Percentiles rank a stretch among this genome's conserved stretches.
phyloP scores from a whole-genome alignment of 306 rosid genomes.

The Quercus suber region DNA sequence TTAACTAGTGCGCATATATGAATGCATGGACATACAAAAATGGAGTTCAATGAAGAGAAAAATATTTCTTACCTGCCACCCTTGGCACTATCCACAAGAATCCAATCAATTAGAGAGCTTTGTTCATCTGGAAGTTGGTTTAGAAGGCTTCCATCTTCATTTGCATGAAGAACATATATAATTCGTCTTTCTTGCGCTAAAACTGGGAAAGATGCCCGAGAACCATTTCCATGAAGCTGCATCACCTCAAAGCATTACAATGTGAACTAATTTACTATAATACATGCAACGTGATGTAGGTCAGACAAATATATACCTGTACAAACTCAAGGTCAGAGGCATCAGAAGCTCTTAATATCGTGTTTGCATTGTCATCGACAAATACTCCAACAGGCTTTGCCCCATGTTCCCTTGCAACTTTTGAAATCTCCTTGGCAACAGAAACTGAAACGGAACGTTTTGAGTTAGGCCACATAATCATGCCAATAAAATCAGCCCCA shows the following conservation, averaged over 20 bases:
- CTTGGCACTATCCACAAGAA: conserved; percentile 77
- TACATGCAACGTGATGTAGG: conserved; percentile 1
- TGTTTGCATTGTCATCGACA: conserved; percentile 75
- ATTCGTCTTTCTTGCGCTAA: conserved; percentile 50
- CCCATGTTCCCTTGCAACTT: conserved; percentile 68
- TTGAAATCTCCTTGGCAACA: conserved; percentile 88
- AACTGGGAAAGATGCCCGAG: conserved; percentile 65
- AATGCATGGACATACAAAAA: not conserved
- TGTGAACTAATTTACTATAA: conserved; percentile 6
- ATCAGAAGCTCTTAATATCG: conserved; percentile 65
- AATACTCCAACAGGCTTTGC: conserved; percentile 94
- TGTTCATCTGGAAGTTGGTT: conserved; percentile 63
- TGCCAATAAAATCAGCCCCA: conserved; percentile 92
- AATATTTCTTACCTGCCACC: conserved; percentile 69
- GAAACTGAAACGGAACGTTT: conserved; percentile 80
- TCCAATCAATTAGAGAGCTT: conserved; percentile 72
- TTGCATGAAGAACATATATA: conserved; percentile 87
- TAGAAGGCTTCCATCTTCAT: conserved; percentile 61
- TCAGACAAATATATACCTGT: conserved; percentile 51
- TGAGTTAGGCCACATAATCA: conserved; percentile 93
- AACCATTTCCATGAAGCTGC: conserved; percentile 88
- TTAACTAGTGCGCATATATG: not conserved
- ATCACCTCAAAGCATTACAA: conserved; percentile 23
- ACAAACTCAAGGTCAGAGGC: conserved; percentile 70
- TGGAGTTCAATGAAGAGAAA: conserved; percentile 9